These are phyloP conservation scores for Leptomonas pyrrhocoris DNA, from an alignment of 208 protist genomes.

Conservation along the genomic window DNA sequence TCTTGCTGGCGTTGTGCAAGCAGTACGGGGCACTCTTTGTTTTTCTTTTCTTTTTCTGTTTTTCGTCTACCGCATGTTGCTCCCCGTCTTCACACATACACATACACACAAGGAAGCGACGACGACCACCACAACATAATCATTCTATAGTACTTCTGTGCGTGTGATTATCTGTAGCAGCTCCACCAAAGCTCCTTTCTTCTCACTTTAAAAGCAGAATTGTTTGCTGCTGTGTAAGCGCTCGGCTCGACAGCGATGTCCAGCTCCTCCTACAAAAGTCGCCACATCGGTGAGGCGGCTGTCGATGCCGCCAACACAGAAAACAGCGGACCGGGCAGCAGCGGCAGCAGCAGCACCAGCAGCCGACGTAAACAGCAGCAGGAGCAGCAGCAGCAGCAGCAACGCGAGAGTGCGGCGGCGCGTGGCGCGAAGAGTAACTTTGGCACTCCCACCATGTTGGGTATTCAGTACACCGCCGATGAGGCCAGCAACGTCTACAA, in stretches of 20 bases:
- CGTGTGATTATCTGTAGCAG: too few species aligned
- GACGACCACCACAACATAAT: too few species aligned
- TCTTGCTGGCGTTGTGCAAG: too few species aligned
- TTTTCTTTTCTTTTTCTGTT: too few species aligned
- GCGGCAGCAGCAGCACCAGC: slow-evolving; percentile 4
- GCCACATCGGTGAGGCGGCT: slow-evolving; percentile 5
- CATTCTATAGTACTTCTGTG: too few species aligned
- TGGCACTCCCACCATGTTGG: slow-evolving; percentile 66
- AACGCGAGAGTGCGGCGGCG: slow-evolving; percentile 19
- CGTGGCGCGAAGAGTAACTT: slow-evolving; percentile 23
- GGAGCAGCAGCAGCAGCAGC: slow-evolving; percentile 13
- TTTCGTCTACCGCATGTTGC: too few species aligned
- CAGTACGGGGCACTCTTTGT: too few species aligned
- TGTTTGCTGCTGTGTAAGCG: too few species aligned
- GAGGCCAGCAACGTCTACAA: slow-evolving; percentile 74
- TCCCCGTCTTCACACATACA: too few species aligned
- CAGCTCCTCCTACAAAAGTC: slow-evolving; percentile 21
- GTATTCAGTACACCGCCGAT: slow-evolving; percentile 75
- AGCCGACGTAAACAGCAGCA: slow-evolving; percentile 8
- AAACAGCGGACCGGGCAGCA: neutral
- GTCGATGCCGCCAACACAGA: neutral
- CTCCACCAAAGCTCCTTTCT: too few species aligned
- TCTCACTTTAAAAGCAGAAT: too few species aligned
- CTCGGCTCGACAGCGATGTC: slow-evolving; percentile 12
- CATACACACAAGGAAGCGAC: too few species aligned